These are phyloP conservation scores for Skeletonema tropicum DNA, from an alignment of 108 stramenopile genomes.

Conservation along the genomic window DNA sequence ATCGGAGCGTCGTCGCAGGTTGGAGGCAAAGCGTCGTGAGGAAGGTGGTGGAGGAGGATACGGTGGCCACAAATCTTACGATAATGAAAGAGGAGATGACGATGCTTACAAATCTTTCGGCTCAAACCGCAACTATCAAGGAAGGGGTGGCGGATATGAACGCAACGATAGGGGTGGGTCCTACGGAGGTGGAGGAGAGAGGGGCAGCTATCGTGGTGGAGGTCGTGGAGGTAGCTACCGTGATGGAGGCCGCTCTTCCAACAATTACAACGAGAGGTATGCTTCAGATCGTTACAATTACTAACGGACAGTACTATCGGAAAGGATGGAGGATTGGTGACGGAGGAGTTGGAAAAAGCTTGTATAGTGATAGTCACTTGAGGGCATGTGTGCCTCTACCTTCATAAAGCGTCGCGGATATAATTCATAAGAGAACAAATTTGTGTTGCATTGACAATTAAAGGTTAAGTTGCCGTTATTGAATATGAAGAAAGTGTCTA, in stretches of 20 bases:
- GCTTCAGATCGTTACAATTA: conserved; percentile 46
- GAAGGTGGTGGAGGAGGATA: conserved; percentile 23
- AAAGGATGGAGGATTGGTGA: not conserved
- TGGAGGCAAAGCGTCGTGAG: conserved; percentile 40
- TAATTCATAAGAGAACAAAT: conserved; percentile 5
- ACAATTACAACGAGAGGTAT: conserved; percentile 37
- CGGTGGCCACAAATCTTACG: conserved; percentile 1
- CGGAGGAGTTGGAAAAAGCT: not conserved
- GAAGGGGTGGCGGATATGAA: conserved; percentile 23
- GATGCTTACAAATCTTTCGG: conserved; percentile 9
- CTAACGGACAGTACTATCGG: not conserved
- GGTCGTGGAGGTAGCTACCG: conserved; percentile 7
- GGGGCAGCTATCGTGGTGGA: conserved; percentile 3
- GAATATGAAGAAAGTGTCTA: not conserved
- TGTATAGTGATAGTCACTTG: not conserved
- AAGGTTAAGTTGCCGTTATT: not conserved
- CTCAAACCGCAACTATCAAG: not conserved
- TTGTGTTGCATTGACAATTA: not conserved
- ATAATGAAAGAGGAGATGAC: conserved; percentile 8
- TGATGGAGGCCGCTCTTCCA: conserved; percentile 11
- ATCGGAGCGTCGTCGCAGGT: conserved; percentile 44
- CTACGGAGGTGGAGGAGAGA: conserved; percentile 16
- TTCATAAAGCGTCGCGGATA: not conserved
- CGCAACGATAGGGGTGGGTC: conserved; percentile 31
- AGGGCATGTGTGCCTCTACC: not conserved